Base-by-base conservation (phyloP, 2,329 filamentous ascomycete species). In the Colletotrichum somersetense region DNA sequence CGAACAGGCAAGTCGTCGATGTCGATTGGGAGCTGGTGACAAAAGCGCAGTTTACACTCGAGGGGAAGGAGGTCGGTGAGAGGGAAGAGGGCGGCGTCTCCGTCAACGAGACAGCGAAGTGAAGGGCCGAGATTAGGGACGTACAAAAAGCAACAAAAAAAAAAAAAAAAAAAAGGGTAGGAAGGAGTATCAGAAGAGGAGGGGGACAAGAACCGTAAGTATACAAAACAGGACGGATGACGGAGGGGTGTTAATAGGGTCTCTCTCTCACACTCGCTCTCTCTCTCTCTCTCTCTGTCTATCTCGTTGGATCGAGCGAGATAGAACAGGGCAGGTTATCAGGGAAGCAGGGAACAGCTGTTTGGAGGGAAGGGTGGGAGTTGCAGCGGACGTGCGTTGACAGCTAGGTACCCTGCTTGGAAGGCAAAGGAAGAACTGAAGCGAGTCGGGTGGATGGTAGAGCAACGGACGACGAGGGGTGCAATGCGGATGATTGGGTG, bases 401-500 rank as follows among this genome's bases (percentile, higher is more conserved):
- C 58, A 70, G 61, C 59, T 64, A 65, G 59, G 53, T 61, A 56
- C 44, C 59, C 50, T 70, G 61, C 52, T 59, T 55, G 66, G 61
- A 69, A 72, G 40, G 57, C 46, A 61, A 70, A 57, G 66, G 55
- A 69, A 64, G 52, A 46, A 26, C 26, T 30, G 61, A 55, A 38
- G 50, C 50, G 42, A 23, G 46, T 33, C 38, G 61, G 68, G 66
- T 63, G 69, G 59, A 59, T 58, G 62, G 66, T 70, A 72, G 70
- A 38, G 35, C 53, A 72, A 55, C 59, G 69, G 53, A 44, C 58
- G 53, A 59, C 65, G 69, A 69, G 46, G 67, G 58, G 46, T 70
- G 66, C 59, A 70, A 72, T 70, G 65, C 23, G 70, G 61, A 72
- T 56, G 70, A 70, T 65, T 70, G 66, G 66, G 58, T 64, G 69